Conservation (phyloP, 108 stramenopile species). For the Heterococcus sp. region DNA sequence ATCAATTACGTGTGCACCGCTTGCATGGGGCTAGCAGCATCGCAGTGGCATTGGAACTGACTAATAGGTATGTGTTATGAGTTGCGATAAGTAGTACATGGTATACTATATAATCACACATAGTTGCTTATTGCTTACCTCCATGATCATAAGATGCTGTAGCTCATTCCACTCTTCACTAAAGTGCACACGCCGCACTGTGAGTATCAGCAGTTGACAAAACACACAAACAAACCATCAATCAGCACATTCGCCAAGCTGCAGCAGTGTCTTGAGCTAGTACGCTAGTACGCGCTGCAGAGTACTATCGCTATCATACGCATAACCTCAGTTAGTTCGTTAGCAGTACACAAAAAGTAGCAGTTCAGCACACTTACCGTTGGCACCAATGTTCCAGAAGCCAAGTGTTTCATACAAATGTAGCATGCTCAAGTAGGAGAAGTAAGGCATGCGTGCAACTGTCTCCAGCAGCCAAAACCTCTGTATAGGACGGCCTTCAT, state of each 20-base stretch:
- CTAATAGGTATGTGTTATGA: too few relatives aligned
- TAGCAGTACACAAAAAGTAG: background rate
- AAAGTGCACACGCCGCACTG: constrained; percentile 13
- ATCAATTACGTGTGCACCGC: too few relatives aligned
- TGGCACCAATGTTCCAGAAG: constrained; percentile 63
- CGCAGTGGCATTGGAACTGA: too few relatives aligned
- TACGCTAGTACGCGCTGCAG: background rate
- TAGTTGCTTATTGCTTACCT: too few relatives aligned
- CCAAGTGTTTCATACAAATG: constrained; percentile 84
- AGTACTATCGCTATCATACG: background rate
- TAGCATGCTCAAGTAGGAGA: constrained; percentile 84
- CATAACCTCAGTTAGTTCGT: background rate
- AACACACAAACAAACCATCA: background rate
- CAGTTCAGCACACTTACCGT: constrained; percentile 16
- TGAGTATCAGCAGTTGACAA: background rate
- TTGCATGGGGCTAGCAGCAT: too few relatives aligned
- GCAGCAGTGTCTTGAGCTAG: background rate
- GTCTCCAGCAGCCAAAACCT: constrained; percentile 90
- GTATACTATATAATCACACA: too few relatives aligned
- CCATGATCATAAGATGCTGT: constrained; percentile 92
- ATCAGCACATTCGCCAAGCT: background rate
- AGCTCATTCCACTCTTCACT: constrained; percentile 78
- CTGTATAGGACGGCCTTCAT: constrained; percentile 40
- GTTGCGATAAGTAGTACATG: too few relatives aligned
- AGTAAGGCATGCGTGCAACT: constrained; percentile 89